Evolutionary conservation across 106 monocot species (phyloP), one percentile per base, ranked within the genome.

Genomic region (Phalaenopsis aphrodite): DNA sequence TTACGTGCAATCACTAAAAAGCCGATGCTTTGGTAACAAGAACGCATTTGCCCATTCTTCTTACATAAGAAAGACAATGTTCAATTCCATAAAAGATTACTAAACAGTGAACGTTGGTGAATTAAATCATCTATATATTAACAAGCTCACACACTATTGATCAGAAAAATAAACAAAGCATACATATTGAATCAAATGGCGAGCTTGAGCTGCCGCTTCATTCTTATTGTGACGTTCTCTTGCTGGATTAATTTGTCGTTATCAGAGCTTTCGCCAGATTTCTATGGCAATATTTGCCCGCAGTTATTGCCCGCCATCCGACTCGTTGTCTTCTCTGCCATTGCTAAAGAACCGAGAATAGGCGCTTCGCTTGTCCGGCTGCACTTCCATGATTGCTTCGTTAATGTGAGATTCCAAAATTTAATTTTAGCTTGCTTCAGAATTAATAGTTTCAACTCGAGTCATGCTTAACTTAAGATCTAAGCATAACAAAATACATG

Each of bases 301-400:
- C 77, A 65, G 36, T 58, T 85, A 21, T 80, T 68, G 42, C 72
- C 43, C 46, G 83, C 83, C 4, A 87, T 87, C 12, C 84, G 78
- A 12, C 82, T 85, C 5, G 78, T 55, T 1, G 81, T 90, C 78
- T 81, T 76, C 30, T 72, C 75, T 56, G 83, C 90, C 43, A 72
- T 89, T 12, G 15, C 1, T 6, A 57, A 16, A 39, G 90, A 90
- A 56, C 56, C 83, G 18, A 78, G 87, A 55, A 85, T 90, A 81
- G 90, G 71, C 0, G 90, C 87, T 12, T 90, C 87, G 37, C 81
- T 90, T 57, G 83, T 87, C 65, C 90, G 87, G 14, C 75, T 87
- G 19, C 81, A 79, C 78, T 90, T 87, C 80, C 87, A 90, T 47
- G 88, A 88, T 72, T 88, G 88, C 80, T 88, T 88, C 58, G 88